Evolutionary conservation across 2,329 filamentous ascomycete genomes (phyloP).

Genomic region (Myriosclerotinia scirpicola): DNA sequence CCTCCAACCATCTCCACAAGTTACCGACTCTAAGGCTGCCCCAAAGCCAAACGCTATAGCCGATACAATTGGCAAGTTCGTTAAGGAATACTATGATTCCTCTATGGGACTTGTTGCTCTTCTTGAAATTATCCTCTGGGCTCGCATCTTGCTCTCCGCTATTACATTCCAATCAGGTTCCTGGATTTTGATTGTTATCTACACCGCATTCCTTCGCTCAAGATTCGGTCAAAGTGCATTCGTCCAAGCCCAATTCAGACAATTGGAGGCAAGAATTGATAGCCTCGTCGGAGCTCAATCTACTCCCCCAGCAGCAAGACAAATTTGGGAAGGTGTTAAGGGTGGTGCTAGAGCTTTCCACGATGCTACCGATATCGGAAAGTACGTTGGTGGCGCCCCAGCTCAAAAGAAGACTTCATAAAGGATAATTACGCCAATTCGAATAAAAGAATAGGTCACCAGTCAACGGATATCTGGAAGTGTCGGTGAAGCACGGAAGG

Average conservation of each 20-base stretch:
- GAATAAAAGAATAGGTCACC: neutral
- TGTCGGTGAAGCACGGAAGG: conserved; percentile 20
- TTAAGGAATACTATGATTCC: conserved; percentile 96
- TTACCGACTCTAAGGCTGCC: conserved; percentile 58
- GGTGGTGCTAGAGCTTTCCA: conserved; percentile 69
- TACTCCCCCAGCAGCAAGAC: conserved; percentile 74
- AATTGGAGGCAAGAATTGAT: conserved; percentile 74
- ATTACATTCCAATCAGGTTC: conserved; percentile 86
- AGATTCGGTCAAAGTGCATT: conserved; percentile 88
- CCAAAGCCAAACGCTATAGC: conserved; percentile 57
- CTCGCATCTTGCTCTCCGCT: conserved; percentile 77
- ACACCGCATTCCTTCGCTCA: conserved; percentile 89
- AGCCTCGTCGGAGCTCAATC: conserved; percentile 81
- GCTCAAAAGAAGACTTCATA: conserved; percentile 57
- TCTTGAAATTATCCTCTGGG: conserved; percentile 85
- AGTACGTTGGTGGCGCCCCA: conserved; percentile 62
- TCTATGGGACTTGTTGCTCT: conserved; percentile 91
- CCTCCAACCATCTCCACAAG: conserved; percentile 64
- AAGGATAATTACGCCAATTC: conserved; percentile 20
- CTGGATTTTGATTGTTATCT: conserved; percentile 82
- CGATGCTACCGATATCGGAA: conserved; percentile 74
- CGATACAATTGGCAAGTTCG: conserved; percentile 85
- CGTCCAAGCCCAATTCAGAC: conserved; percentile 78
- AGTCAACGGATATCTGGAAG: conserved; percentile 8
- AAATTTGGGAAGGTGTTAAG: conserved; percentile 82